Evolutionary conservation across 257 asterid species (phyloP).

Genomic region (Gentiana macrophylla): DNA sequence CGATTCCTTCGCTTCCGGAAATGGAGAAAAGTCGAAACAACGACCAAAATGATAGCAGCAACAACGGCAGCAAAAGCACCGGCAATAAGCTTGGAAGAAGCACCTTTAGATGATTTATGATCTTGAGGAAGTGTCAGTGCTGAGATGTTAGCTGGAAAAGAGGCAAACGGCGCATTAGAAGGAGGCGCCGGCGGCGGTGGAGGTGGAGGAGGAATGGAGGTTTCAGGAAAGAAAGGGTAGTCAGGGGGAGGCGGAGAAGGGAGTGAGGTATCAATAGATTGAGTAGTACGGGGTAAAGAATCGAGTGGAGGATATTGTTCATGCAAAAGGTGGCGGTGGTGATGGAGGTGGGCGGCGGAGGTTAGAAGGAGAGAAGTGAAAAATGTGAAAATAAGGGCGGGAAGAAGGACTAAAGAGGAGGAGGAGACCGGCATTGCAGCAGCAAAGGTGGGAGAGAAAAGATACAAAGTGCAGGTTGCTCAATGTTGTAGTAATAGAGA

Average conservation of each 20-base stretch:
- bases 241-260: slow-evolving; percentile 25
- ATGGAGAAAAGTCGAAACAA: slow-evolving; percentile 46
- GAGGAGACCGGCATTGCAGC: slow-evolving; percentile 1
- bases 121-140: slow-evolving; percentile 36
- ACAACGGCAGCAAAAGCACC: slow-evolving; percentile 53
- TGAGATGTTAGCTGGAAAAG: slow-evolving; percentile 62
- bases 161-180: slow-evolving; percentile 45
- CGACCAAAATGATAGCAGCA: slow-evolving; percentile 48
- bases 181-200: slow-evolving; percentile 55
- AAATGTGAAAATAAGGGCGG: slow-evolving; percentile 37
- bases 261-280: slow-evolving; percentile 11
- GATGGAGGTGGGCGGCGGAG: no score
- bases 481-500: no score
- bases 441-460: slow-evolving; percentile 11
- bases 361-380: slow-evolving; percentile 16
- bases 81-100: slow-evolving; percentile 45
- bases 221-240: slow-evolving; percentile 35
- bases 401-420: slow-evolving; percentile 12
- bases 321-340: slow-evolving; percentile 3
- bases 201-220: slow-evolving; percentile 45
- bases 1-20: slow-evolving; percentile 31
- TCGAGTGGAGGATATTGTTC: slow-evolving; percentile 34
- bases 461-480: background rate
- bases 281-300: slow-evolving; percentile 9
- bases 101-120: slow-evolving; percentile 33